Evolutionary conservation across 2,329 filamentous ascomycete genomes (phyloP).

Genomic region (Penicillium hesseltinei): DNA sequence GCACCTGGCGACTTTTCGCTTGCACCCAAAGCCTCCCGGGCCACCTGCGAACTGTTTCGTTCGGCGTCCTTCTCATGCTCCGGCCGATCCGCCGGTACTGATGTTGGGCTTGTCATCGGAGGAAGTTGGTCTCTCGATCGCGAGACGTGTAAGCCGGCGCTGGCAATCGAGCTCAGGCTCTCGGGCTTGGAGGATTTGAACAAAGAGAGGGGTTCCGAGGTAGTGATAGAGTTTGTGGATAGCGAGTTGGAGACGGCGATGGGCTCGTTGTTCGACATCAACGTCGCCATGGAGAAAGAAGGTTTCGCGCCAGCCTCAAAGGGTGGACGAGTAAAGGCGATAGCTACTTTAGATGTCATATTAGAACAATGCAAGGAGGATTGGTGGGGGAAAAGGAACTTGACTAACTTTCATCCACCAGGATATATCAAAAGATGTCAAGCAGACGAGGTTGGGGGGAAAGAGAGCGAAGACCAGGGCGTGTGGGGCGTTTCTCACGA

Average conservation of each 20-base stretch:
- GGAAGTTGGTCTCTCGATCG: constrained; percentile 37
- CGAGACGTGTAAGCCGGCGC: constrained; percentile 43
- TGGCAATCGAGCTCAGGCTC: constrained; percentile 43
- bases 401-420: constrained; percentile 23
- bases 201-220: constrained; percentile 33
- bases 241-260: constrained; percentile 39
- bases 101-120: constrained; percentile 53
- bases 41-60: constrained; percentile 41
- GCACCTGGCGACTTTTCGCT: constrained; percentile 34
- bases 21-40: constrained; percentile 42
- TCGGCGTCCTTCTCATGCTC: constrained; percentile 35
- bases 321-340: constrained; percentile 31
- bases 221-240: constrained; percentile 32
- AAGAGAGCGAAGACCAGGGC: constrained; percentile 25
- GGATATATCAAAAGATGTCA: constrained; percentile 13
- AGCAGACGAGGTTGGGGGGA: constrained; percentile 13
- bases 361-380: constrained; percentile 25
- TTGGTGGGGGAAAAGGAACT: constrained; percentile 1
- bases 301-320: constrained; percentile 32
- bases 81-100: constrained; percentile 40
- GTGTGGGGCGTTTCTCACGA: constrained; percentile 38
- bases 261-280: constrained; percentile 44
- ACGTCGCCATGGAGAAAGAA: constrained; percentile 43
- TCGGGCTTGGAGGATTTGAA: constrained; percentile 39
- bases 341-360: constrained; percentile 38